Base-by-base conservation (phyloP, 1,284 basidiomycete species). In the Phellopilus nigrolimitatus region DNA sequence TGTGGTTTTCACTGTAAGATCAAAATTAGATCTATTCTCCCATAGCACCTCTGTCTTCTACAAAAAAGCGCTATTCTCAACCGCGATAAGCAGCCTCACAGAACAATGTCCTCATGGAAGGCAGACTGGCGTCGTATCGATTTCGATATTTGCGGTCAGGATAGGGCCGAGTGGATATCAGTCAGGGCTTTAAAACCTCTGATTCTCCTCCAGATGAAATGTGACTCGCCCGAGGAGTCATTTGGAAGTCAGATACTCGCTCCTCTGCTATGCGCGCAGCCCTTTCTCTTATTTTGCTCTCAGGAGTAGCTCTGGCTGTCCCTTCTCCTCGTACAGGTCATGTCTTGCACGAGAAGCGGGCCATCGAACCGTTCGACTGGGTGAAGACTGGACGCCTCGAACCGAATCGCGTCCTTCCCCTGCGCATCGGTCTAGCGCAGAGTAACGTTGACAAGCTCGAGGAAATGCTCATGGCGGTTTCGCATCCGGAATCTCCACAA, bases 401-500 rank as follows among this genome's bases (percentile, higher is more conserved):
- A 9, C 43, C 55, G 9, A 21, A 42, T 13, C 25, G 27, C 34
- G 41, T 49, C 24, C 27, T 57, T 24, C 55, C 53, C 10, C 36
- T 57, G 17, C 47, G 53, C 3, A 49, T 57, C 13, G 55, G 46
- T 13, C 52, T 57, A 24, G 19, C 52, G 3, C 55, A 57, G 40
- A 38, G 30, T 37, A 64, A 64, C 46, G 21, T 64, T 12, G 52
- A 64, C 36, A 50, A 53, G 17, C 49, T 64, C 28, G 52, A 64
- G 22, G 60, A 64, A 19, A 51, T 59, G 41, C 54, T 64, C 21
- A 54, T 59, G 47, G 53, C 53, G 24, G 61, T 64, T 9, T 62
- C 63, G 9, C 51, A 64, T 51, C 63, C 63, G 12, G 47, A 53
- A 2, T 64, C 57, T 8, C 34, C 51, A 5, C 46, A 56, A 25